These are phyloP conservation scores for Solanum paucissectum DNA, from an alignment of 257 asterid species.

Conservation along the genomic window DNA sequence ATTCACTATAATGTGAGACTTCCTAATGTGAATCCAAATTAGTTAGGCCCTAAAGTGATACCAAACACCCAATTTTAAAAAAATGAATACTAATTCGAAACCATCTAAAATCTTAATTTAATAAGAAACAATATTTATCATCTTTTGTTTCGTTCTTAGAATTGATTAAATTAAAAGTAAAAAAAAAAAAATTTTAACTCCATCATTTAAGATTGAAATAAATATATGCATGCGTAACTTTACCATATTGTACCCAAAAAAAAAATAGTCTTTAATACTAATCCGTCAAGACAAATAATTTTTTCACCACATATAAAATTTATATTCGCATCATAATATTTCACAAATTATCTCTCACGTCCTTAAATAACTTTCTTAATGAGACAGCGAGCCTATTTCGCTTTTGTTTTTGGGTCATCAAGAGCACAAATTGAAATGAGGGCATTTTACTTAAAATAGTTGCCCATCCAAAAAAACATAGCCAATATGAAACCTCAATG, in stretches of 20 bases:
- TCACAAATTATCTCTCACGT: neutral
- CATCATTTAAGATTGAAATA: neutral
- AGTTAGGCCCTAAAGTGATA: neutral
- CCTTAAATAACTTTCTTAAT: neutral
- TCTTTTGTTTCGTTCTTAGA: neutral
- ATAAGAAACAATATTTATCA: neutral
- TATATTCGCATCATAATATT: neutral
- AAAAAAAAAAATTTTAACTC: no score
- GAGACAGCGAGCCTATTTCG: neutral
- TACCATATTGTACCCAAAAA: no score
- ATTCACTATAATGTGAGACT: neutral
- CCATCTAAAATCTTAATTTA: neutral
- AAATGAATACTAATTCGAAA: neutral
- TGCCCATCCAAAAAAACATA: neutral
- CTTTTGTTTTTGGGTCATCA: neutral
- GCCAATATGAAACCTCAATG: neutral
- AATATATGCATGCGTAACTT: no score
- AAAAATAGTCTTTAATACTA: neutral
- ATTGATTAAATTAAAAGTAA: neutral
- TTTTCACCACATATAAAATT: neutral
- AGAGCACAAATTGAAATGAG: neutral
- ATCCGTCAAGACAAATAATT: fast-evolving
- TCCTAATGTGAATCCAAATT: neutral
- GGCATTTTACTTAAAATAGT: neutral
- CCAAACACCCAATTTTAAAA: neutral